Base-by-base conservation (phyloP, 1,284 basidiomycete species). In the Ceratobasidium sp. region DNA sequence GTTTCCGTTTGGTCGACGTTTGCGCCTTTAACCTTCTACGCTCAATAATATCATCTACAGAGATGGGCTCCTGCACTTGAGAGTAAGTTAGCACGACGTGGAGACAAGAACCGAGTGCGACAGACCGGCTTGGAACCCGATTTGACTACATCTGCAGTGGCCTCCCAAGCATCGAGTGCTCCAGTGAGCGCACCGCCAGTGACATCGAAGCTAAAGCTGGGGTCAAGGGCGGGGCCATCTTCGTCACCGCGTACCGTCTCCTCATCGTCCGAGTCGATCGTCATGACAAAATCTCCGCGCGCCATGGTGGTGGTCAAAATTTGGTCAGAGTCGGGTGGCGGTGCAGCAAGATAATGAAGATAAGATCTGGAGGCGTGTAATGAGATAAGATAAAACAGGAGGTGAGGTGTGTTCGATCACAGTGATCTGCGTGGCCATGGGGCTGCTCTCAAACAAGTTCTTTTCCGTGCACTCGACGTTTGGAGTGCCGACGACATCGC, bases 11-110 rank as follows among this genome's bases (percentile, higher is more conserved):
- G 73, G 89, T 85, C 75, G 78, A 76, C 77, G 75, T 61, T 79
- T 73, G 47, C 76, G 79, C 80, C 77, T 83, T 78, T 71, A 85
- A 83, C 70, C 84, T 87, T 72, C 91, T 85, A 73, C 90, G 85
- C 57, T 89, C 89, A 78, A 96, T 95, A 76, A 97, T 98, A 79
- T 98, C 94, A 82, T 98, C 94, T 11, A 98, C 91, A 54, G 92
- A 94, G 59, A 98, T 88, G 16, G 91, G 89, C 78, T 88, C 85
- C 91, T 94, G 75, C n/a, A 67, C 23, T 38, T 21, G 21, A 69
- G 43, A 11, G 59, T 44, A 62, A 62, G 59, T 43, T 30, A 71
- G 50, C 43, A 52, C 57, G 74, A 75, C 76, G 26, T 35, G 74
- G 67, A 61, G 71, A 72, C 61, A 55, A 28, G 73, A 35, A 63